Base-by-base conservation (phyloP, 495 filamentous ascomycete species). In the Neurospora tetraspora region DNA sequence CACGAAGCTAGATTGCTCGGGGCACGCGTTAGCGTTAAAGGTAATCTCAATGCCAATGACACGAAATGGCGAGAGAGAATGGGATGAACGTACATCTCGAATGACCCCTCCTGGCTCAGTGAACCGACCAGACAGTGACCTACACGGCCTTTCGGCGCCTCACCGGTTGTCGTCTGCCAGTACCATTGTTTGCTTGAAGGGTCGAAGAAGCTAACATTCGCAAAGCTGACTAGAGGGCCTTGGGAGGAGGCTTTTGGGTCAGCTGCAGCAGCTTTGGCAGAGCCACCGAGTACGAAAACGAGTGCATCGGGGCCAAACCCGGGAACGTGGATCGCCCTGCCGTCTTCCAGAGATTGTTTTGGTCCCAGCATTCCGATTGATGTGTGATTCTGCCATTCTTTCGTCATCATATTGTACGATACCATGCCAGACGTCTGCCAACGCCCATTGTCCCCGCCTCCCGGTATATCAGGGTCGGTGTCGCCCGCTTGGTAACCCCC, bases 221-320 rank as follows among this genome's bases (percentile, higher is more conserved):
- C 73, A 69, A 81, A 77, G 71, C 45, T 73, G 16, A 76, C 34
- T 12, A 34, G 18, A 11, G 40, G 37, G 2, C 68, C 71, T 10
- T 11, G 18, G 6, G 11, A 6, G 38, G 39, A 39, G 16, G 45
- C 11, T 2, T 47, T 9, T 3, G 20, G 8, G 10, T 39, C 27
- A 39, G 4, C 45, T 72, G 31, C 76, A 34, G 75, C 69, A 6
- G 76, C 73, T 10, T 73, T 70, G 18, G 78, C 73, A 10, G 74
- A 68, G 4, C 83, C 83, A 12, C 81, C 82, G 3, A 84, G 65
- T 12, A 83, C 76, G 4, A 84, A 45, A 18, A 84, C 43, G 23
- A 84, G 53, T 0, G 81, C 83, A 27, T 78, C 47, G 10, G 75
- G 71, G 3, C 75, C 75, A 3, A 75, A 75, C 3, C 40, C 31